Evolutionary conservation across 75 land plant genomes (phyloP).

Genomic region (Larix kaempferi): DNA sequence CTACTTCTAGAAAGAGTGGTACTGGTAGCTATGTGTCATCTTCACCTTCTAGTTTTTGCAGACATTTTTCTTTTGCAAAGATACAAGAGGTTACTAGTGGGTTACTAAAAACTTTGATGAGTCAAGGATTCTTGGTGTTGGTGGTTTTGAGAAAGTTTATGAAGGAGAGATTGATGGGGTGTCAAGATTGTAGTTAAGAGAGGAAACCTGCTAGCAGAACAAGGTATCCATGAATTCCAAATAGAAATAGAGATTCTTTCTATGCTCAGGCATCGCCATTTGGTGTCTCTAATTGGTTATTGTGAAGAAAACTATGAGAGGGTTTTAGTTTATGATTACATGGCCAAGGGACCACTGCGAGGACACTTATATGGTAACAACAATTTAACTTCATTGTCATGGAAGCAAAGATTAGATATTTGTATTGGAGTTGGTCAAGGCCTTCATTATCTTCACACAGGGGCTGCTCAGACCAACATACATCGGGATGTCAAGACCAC

Average conservation of each 20-base stretch:
- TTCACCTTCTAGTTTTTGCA: slow-evolving; percentile 44
- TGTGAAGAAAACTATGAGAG: slow-evolving; percentile 78
- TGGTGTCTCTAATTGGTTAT: slow-evolving; percentile 73
- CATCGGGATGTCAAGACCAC: slow-evolving; percentile 80
- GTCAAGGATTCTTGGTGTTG: slow-evolving; percentile 37
- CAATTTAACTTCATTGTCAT: slow-evolving; percentile 38
- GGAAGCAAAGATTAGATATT: slow-evolving; percentile 68
- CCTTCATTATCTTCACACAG: slow-evolving; percentile 78
- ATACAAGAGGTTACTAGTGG: too few relatives aligned
- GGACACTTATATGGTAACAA: slow-evolving; percentile 59
- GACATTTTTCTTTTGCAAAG: slow-evolving; percentile 37
- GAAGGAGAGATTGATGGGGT: slow-evolving; percentile 47
- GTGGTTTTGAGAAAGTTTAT: slow-evolving; percentile 61
- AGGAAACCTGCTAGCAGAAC: slow-evolving; percentile 54
- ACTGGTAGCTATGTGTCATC: slow-evolving; percentile 33
- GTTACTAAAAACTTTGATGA: slow-evolving; percentile 48
- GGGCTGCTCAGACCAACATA: slow-evolving; percentile 60
- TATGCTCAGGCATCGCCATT: slow-evolving; percentile 64
- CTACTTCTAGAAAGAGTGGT: slow-evolving; percentile 21
- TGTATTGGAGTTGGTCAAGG: slow-evolving; percentile 75
- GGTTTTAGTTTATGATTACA: slow-evolving; percentile 82
- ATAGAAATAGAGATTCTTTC: slow-evolving; percentile 79
- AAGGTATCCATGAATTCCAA: slow-evolving; percentile 61
- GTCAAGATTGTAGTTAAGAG: slow-evolving; percentile 64
- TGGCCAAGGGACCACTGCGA: slow-evolving; percentile 77